Evolutionary conservation across 2,329 filamentous ascomycete species (phyloP).

Genomic region (Penicillium concentricum): DNA sequence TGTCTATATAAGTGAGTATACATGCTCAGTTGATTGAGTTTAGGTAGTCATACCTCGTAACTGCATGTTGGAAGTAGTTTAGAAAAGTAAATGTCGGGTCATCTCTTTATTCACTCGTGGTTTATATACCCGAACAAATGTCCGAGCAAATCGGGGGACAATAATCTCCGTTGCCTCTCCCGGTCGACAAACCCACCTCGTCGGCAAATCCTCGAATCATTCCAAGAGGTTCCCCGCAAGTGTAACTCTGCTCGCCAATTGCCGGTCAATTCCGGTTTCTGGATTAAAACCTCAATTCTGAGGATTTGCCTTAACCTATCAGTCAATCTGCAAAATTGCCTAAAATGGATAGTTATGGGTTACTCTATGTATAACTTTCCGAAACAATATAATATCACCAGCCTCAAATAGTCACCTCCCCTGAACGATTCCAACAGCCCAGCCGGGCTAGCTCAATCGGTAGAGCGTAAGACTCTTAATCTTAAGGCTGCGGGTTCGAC

Average conservation of each 20-base stretch:
- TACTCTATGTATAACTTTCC: no score
- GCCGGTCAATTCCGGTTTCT: neutral
- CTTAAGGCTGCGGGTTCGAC: conserved; percentile 45
- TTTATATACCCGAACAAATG: neutral
- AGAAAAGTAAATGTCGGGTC: neutral
- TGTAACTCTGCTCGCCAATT: neutral
- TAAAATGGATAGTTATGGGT: no score
- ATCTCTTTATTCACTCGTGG: neutral
- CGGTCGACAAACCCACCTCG: neutral
- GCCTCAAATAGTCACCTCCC: neutral
- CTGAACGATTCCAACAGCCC: conserved; percentile 7
- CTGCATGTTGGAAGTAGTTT: neutral
- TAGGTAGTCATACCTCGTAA: neutral
- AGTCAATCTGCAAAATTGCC: no score
- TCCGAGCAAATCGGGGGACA: neutral
- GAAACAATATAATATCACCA: no score
- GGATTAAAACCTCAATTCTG: neutral
- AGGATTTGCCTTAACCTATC: no score
- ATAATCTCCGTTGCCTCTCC: neutral
- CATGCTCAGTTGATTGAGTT: neutral
- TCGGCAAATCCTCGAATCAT: conserved; percentile 7
- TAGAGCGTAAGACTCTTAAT: conserved; percentile 51
- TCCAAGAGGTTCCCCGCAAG: neutral
- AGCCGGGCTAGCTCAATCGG: conserved; percentile 53
- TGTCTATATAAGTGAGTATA: neutral